A percentile compares a stretch with the other conserved stretches of the same genome.
These are phyloP conservation scores for Zea mays DNA, from an alignment of 176 grass and related monocot species.

Conservation along the genomic window DNA sequence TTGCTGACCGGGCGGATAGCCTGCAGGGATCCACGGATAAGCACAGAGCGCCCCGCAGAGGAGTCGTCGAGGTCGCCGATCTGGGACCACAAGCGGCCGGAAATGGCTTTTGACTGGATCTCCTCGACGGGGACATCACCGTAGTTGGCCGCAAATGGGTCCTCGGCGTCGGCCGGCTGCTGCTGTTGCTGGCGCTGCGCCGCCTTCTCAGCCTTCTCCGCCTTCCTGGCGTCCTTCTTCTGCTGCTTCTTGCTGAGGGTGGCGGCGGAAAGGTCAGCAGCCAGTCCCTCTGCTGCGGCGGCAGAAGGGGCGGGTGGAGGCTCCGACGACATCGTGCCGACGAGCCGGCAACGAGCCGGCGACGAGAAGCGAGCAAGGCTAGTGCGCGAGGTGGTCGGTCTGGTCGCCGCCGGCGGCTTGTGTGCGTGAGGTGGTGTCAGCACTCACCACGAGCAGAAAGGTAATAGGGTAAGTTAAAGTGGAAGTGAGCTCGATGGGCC, in stretches of 20 bases:
- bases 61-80: slow-evolving; percentile 44
- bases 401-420: background rate
- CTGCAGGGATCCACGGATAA: slow-evolving; percentile 70
- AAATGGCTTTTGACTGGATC: slow-evolving; percentile 78
- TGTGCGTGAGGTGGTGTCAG: background rate
- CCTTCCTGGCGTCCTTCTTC: slow-evolving; percentile 85
- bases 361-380: background rate
- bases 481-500: slow-evolving; percentile 1
- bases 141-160: slow-evolving; percentile 60
- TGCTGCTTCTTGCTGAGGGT: slow-evolving; percentile 59
- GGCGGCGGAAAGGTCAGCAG: background rate
- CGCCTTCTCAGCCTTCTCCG: slow-evolving; percentile 73
- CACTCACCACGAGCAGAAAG: background rate
- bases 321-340: slow-evolving; percentile 50
- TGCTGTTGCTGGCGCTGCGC: slow-evolving; percentile 60
- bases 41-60: slow-evolving; percentile 46
- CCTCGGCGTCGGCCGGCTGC: slow-evolving; percentile 31
- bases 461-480: background rate
- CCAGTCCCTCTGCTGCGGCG: slow-evolving; percentile 3
- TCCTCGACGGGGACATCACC: slow-evolving; percentile 69
- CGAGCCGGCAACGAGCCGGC: background rate
- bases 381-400: background rate
- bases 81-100: slow-evolving; percentile 56
- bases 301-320: background rate
- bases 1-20: slow-evolving; percentile 71